These are phyloP conservation scores for Debaryomyces sp. DNA, from an alignment of 1,139 yeast species.

Conservation along the genomic window DNA sequence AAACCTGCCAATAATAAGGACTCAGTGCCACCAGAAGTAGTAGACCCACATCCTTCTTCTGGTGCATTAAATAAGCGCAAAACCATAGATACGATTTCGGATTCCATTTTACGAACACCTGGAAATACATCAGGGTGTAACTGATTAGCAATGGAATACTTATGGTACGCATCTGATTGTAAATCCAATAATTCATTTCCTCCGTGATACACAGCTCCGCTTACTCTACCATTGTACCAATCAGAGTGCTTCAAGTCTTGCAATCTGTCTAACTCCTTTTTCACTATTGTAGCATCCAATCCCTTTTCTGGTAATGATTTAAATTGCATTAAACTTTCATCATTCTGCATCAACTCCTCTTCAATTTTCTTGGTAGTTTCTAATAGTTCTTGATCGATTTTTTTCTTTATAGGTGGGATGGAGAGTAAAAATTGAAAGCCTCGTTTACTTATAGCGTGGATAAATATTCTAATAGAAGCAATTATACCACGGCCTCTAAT, in stretches of 20 bases:
- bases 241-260: slow-evolving; percentile 63
- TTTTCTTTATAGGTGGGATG: slow-evolving; percentile 57
- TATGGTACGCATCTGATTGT: slow-evolving; percentile 75
- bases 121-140: slow-evolving; percentile 97
- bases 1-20: slow-evolving; percentile 83
- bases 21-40: slow-evolving; percentile 97
- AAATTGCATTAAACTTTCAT: slow-evolving; percentile 50
- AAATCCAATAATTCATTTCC: slow-evolving; percentile 72
- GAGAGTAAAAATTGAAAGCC: slow-evolving; percentile 39
- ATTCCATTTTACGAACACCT: slow-evolving; percentile 93
- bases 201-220: slow-evolving; percentile 97
- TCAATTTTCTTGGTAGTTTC: slow-evolving; percentile 55
- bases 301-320: slow-evolving; percentile 61
- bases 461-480: slow-evolving; percentile 21
- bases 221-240: slow-evolving; percentile 83
- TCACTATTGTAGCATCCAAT: slow-evolving; percentile 43
- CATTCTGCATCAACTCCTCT: slow-evolving; percentile 53
- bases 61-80: slow-evolving; percentile 74
- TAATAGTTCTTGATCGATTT: slow-evolving; percentile 62
- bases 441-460: slow-evolving; percentile 16
- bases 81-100: slow-evolving; percentile 94
- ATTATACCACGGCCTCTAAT: slow-evolving; percentile 45
- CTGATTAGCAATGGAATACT: slow-evolving; percentile 87
- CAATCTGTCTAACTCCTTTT: slow-evolving; percentile 50
- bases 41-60: slow-evolving; percentile 79